These are phyloP conservation scores for Amanita rimosa DNA, from an alignment of 768 basidiomycete species.

Conservation along the genomic window DNA sequence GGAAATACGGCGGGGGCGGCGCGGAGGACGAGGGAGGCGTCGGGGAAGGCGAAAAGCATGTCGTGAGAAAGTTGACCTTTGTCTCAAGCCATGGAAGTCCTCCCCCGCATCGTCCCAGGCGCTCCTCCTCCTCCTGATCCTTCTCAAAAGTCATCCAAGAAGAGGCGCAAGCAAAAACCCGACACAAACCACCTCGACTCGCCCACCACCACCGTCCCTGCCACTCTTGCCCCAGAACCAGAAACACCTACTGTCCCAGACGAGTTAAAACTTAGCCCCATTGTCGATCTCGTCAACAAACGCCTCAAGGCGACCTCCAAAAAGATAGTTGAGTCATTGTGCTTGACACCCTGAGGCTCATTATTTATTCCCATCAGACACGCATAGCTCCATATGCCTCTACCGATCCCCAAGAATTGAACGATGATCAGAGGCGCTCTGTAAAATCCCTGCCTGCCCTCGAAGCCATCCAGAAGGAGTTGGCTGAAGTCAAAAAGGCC, in stretches of 20 bases:
- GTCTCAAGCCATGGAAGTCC: constrained; percentile 20
- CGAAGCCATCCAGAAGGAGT: constrained; percentile 71
- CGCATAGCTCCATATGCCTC: constrained; percentile 64
- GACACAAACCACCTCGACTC: constrained; percentile 25
- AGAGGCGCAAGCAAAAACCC: constrained; percentile 46
- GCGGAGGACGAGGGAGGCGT: constrained; percentile 52
- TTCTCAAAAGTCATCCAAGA: constrained; percentile 56
- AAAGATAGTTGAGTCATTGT: constrained; percentile 57
- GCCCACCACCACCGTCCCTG: constrained; percentile 31
- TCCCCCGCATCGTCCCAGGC: constrained; percentile 58
- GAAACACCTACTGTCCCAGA: constrained; percentile 33
- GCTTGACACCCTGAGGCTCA: neutral
- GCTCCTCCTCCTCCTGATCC: constrained; percentile 60
- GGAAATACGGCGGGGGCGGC: constrained; percentile 61
- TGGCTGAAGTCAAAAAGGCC: constrained; percentile 74
- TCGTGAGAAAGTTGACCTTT: neutral
- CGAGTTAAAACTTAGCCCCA: constrained; percentile 48
- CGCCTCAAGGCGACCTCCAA: constrained; percentile 67
- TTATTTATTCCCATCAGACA: constrained; percentile 29
- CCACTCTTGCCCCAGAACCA: constrained; percentile 35
- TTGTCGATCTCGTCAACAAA: constrained; percentile 72
- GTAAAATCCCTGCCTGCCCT: constrained; percentile 64
- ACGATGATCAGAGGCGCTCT: constrained; percentile 77
- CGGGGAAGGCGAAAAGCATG: constrained; percentile 21
- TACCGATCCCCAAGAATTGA: constrained; percentile 60